phyloP scores from a whole-genome alignment of 768 basidiomycete species.

The Boletus edulis region DNA sequence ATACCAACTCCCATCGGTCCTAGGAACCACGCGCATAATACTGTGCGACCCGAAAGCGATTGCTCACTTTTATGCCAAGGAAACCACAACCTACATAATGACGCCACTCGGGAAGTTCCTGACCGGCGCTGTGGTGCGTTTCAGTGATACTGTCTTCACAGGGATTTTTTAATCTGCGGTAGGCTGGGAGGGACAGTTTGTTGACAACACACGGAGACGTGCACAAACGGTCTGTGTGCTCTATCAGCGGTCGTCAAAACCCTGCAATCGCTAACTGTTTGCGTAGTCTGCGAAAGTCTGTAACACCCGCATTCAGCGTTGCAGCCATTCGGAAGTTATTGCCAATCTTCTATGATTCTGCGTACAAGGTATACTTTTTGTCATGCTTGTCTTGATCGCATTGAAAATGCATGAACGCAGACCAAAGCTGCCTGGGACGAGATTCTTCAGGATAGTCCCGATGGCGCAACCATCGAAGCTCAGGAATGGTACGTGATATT shows the following conservation, averaged over 20 bases:
- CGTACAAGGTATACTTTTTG: slow-evolving; percentile 33
- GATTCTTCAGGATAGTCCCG: slow-evolving; percentile 21
- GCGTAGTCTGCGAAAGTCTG: slow-evolving; percentile 32
- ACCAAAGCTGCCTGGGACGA: slow-evolving; percentile 32
- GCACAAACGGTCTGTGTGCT: slow-evolving; percentile 10
- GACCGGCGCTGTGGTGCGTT: slow-evolving; percentile 33
- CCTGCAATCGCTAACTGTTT: not conserved
- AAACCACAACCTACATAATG: slow-evolving; percentile 39
- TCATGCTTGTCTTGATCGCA: not conserved
- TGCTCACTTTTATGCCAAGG: slow-evolving; percentile 49
- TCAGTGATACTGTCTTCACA: not conserved
- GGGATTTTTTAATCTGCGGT: not conserved
- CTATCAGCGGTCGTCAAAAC: not conserved
- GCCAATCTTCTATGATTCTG: slow-evolving; percentile 38
- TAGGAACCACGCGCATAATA: slow-evolving; percentile 38
- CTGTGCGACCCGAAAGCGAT: slow-evolving; percentile 50
- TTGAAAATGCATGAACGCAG: slow-evolving; percentile 11
- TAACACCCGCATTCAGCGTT: slow-evolving; percentile 40
- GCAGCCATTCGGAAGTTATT: slow-evolving; percentile 34
- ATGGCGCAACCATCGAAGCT: slow-evolving; percentile 41
- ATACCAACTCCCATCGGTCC: slow-evolving; percentile 38
- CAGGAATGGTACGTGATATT: slow-evolving; percentile 39
- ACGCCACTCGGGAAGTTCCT: slow-evolving; percentile 21
- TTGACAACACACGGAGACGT: slow-evolving; percentile 19
- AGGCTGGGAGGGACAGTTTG: slow-evolving; percentile 12